phyloP scores from a whole-genome alignment of 352 stramenopile genomes.

The Phytophthora sansomeana region DNA sequence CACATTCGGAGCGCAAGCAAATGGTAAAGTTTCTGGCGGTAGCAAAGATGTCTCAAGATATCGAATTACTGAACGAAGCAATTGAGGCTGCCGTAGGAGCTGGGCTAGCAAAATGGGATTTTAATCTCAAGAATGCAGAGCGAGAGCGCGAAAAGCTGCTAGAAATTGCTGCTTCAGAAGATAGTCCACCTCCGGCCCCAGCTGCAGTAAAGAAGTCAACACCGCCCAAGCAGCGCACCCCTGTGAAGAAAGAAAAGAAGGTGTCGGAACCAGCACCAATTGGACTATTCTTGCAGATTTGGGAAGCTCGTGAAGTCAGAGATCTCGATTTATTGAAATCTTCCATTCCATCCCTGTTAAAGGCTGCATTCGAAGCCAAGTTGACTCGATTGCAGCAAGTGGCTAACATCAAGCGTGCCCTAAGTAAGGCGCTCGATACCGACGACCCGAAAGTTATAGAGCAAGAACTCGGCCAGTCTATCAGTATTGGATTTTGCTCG shows the following conservation, averaged over 20 bases:
- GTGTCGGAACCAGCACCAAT: slow-evolving; percentile 22
- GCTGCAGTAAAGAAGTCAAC: slow-evolving; percentile 7
- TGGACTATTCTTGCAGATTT: slow-evolving; percentile 51
- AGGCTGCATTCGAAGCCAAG: slow-evolving; percentile 49
- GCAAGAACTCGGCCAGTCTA: slow-evolving; percentile 58
- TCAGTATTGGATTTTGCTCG: slow-evolving; percentile 67
- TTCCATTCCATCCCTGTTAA: slow-evolving; percentile 33
- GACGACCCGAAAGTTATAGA: slow-evolving; percentile 52
- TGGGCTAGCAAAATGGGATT: slow-evolving; percentile 83
- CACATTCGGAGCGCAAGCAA: slow-evolving; percentile 72
- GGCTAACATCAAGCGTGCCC: slow-evolving; percentile 42
- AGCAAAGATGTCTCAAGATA: slow-evolving; percentile 72
- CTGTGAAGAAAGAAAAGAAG: slow-evolving; percentile 27
- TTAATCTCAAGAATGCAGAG: slow-evolving; percentile 84
- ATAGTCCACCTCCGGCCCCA: slow-evolving; percentile 4
- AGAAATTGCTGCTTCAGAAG: slow-evolving; percentile 17
- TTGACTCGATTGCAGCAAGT: slow-evolving; percentile 55
- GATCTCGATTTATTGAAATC: slow-evolving; percentile 36
- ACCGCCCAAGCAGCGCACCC: slow-evolving; percentile 13
- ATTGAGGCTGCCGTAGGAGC: slow-evolving; percentile 66
- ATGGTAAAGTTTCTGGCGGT: slow-evolving; percentile 82
- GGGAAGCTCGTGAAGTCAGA: slow-evolving; percentile 38
- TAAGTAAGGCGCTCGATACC: slow-evolving; percentile 43
- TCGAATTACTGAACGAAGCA: slow-evolving; percentile 70
- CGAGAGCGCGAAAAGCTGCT: slow-evolving; percentile 69